phyloP scores from a whole-genome alignment of 106 monocot genomes.

The Dactylorhiza incarnata region DNA sequence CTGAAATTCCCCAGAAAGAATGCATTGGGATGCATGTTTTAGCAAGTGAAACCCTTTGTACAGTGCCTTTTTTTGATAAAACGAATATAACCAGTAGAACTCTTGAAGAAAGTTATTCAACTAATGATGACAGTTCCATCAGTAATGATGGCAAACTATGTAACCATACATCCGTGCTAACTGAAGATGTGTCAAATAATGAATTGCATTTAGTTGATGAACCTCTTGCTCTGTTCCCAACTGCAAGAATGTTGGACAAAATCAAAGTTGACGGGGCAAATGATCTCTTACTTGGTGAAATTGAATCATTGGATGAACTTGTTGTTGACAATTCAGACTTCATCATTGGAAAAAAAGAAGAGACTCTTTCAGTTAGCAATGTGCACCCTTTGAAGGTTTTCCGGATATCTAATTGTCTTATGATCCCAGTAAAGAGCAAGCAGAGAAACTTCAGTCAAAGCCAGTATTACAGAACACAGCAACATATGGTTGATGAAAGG shows the following conservation, averaged over 20 bases:
- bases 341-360: neutral
- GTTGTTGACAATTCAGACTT: slow-evolving; percentile 2
- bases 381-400: neutral
- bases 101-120: neutral
- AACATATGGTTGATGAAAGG: neutral
- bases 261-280: neutral
- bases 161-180: slow-evolving; percentile 6
- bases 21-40: neutral
- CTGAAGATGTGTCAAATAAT: slow-evolving; percentile 1
- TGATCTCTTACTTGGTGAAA: neutral
- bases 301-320: slow-evolving; percentile 4
- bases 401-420: slow-evolving; percentile 4
- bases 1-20: slow-evolving; percentile 3
- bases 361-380: neutral
- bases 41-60: slow-evolving; percentile 3
- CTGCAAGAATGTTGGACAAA: neutral
- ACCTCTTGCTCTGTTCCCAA: neutral
- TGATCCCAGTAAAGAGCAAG: neutral
- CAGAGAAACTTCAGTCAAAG: slow-evolving; percentile 6
- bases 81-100: neutral
- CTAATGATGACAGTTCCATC: slow-evolving; percentile 1
- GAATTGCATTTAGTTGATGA: slow-evolving; percentile 5
- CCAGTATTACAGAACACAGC: neutral
- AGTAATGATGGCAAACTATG: slow-evolving; percentile 9
- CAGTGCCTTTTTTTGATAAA: neutral